These are phyloP conservation scores for Canavalia ensiformis DNA, from an alignment of 306 rosid species.

Conservation along the genomic window DNA sequence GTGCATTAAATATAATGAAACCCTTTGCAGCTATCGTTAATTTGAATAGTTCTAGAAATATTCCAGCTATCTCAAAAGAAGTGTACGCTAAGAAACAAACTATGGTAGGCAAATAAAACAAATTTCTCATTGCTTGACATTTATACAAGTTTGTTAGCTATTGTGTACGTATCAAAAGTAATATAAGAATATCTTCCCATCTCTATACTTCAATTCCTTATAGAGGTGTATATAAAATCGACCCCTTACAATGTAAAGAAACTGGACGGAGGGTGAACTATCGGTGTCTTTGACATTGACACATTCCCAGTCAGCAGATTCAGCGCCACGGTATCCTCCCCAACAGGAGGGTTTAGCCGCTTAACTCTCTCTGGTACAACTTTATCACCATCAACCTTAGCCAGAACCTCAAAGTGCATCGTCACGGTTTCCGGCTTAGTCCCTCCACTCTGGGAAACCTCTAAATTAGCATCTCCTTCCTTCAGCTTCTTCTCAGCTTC, in stretches of 20 bases:
- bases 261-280: slow-evolving; percentile 64
- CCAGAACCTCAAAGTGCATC: slow-evolving; percentile 90
- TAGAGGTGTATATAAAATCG: slow-evolving; percentile 9
- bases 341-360: slow-evolving; percentile 61
- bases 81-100: background rate
- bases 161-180: slow-evolving; percentile 5
- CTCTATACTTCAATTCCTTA: slow-evolving; percentile 47
- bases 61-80: background rate
- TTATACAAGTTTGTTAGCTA: slow-evolving; percentile 43
- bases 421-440: slow-evolving; percentile 78
- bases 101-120: slow-evolving; percentile 35
- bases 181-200: background rate
- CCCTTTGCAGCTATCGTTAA: background rate
- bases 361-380: slow-evolving; percentile 79
- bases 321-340: slow-evolving; percentile 66
- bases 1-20: too few relatives aligned
- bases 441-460: slow-evolving; percentile 79
- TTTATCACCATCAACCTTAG: slow-evolving; percentile 87
- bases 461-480: slow-evolving; percentile 70
- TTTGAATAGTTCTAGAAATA: background rate
- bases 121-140: slow-evolving; percentile 31
- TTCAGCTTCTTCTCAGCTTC: slow-evolving; percentile 84
- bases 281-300: slow-evolving; percentile 66
- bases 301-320: slow-evolving; percentile 57
- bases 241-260: slow-evolving; percentile 64